Conservation (phyloP, 169 alveolate species). For the Eimeria necatrix region DNA sequence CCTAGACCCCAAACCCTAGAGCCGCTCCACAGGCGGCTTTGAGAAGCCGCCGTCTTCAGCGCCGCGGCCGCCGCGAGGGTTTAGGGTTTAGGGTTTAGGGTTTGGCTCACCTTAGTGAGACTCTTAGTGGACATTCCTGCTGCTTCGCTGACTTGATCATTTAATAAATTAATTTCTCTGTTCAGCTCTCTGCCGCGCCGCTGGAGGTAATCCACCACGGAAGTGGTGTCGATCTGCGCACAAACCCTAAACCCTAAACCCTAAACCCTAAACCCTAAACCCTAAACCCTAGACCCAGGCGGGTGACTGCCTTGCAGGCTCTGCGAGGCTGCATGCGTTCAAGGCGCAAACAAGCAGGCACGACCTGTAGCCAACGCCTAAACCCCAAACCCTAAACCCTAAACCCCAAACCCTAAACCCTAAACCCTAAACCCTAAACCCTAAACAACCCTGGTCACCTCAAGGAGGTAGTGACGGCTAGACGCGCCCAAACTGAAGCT, state of each 20-base stretch:
- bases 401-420: neutral
- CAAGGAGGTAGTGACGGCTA: conserved; percentile 68
- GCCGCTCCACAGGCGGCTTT: neutral
- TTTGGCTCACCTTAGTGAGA: neutral
- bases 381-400: neutral
- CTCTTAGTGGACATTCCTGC: conserved; percentile 21
- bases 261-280: conserved; percentile 39
- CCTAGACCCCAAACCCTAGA: too few species aligned
- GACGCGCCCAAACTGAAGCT: conserved; percentile 75
- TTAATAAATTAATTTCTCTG: conserved; percentile 19
- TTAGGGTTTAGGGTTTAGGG: conserved; percentile 53
- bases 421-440: conserved; percentile 20
- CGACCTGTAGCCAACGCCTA: neutral
- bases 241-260: neutral
- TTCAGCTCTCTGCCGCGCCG: conserved; percentile 67
- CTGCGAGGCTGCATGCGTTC: neutral
- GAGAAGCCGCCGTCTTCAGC: neutral
- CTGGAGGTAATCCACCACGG: conserved; percentile 66
- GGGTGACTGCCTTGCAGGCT: too few species aligned
- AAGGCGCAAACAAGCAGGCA: too few species aligned
- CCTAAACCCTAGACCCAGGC: neutral
- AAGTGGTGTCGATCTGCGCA: conserved; percentile 53
- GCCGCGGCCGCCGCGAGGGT: neutral
- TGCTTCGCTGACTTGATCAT: conserved; percentile 53
- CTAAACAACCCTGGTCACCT: conserved; percentile 56